These are phyloP conservation scores for Cryptosporidium tyzzeri DNA, from an alignment of 169 alveolate species.

Conservation along the genomic window DNA sequence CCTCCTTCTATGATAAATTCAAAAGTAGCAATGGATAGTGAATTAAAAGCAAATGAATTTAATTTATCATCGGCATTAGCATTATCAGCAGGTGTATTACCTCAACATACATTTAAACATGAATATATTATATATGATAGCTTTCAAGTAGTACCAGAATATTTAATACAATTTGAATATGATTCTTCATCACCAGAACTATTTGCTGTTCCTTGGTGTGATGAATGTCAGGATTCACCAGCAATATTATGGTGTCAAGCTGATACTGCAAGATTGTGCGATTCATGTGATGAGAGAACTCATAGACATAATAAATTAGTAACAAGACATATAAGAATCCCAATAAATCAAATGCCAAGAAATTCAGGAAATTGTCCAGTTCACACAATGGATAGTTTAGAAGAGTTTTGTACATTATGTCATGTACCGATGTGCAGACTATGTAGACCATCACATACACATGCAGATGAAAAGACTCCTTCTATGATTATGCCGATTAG, in stretches of 20 bases:
- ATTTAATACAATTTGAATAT: constrained; percentile 88
- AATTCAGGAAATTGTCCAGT: constrained; percentile 83
- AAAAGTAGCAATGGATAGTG: constrained; percentile 23
- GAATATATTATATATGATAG: constrained; percentile 89
- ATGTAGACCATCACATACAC: constrained; percentile 86
- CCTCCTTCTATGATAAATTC: constrained; percentile 73
- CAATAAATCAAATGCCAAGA: constrained; percentile 88
- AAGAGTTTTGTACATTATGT: constrained; percentile 84
- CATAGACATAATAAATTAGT: constrained; percentile 90
- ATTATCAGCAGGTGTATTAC: constrained; percentile 86
- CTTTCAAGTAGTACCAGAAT: constrained; percentile 89
- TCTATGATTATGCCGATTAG: constrained; percentile 80
- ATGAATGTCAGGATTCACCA: constrained; percentile 89
- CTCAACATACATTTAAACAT: constrained; percentile 88
- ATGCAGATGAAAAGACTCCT: constrained; percentile 77
- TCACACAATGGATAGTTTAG: constrained; percentile 82
- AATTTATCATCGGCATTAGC: constrained; percentile 56
- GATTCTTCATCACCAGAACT: constrained; percentile 88
- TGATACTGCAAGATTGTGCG: constrained; percentile 89
- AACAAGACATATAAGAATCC: constrained; percentile 88
- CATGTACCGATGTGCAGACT: constrained; percentile 86
- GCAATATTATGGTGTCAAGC: constrained; percentile 90
- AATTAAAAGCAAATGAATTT: constrained; percentile 61
- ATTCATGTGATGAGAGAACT: constrained; percentile 86
- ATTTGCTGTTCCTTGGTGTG: constrained; percentile 91